phyloP scores from a whole-genome alignment of 129 eudicot species.

The Apium graveolens region DNA sequence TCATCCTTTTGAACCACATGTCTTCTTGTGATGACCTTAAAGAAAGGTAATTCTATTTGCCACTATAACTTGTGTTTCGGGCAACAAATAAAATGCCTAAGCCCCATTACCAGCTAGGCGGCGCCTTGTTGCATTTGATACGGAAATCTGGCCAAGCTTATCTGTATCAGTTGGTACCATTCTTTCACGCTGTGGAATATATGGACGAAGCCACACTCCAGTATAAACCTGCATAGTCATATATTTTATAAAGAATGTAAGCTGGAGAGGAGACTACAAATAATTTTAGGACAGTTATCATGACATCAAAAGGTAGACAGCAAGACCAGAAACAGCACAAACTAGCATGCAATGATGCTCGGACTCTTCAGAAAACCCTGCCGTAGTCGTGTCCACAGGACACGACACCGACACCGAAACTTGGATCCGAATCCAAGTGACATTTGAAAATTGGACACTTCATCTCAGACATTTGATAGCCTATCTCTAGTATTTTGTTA shows the following conservation, averaged over 20 bases:
- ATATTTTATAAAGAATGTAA: background rate
- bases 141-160: constrained; percentile 72
- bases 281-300: background rate
- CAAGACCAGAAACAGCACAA: background rate
- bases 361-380: too few relatives aligned
- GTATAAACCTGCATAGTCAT: constrained; percentile 62
- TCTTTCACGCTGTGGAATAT: constrained; percentile 60
- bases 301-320: background rate
- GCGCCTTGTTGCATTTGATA: constrained; percentile 90
- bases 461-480: too few relatives aligned
- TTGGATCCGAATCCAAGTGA: too few relatives aligned
- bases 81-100: constrained; percentile 9
- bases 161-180: constrained; percentile 39
- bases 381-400: too few relatives aligned
- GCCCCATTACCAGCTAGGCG: constrained; percentile 71
- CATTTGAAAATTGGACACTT: too few relatives aligned
- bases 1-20: background rate
- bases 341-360: too few relatives aligned
- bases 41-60: background rate
- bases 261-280: background rate
- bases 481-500: too few relatives aligned
- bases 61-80: background rate
- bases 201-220: constrained; percentile 83
- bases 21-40: background rate
- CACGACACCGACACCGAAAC: too few relatives aligned